Evolutionary conservation across 257 asterid genomes (phyloP), one percentile per base, ranked within the genome.

Genomic region (Fraxinus anomala): DNA sequence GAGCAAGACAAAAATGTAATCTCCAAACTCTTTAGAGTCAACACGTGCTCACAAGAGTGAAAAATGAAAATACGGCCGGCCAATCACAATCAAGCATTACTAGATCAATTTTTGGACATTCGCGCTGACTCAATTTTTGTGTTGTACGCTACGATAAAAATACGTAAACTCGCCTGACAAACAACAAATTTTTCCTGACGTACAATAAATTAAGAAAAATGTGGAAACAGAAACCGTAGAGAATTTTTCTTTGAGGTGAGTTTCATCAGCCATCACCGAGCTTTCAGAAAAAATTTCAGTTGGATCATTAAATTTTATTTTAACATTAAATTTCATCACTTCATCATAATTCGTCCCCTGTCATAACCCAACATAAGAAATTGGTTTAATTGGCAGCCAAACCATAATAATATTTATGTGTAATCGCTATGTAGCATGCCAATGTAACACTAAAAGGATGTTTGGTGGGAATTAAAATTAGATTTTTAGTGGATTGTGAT

Each of bases 141-240:
- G 11, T 37, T 37, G 42, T 37, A 37, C 42, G 2, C 42, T 37
- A 1, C 47, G 47, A 40, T 40, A 9, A 44, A 44, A 13, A 13
- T 44, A 13, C 3, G 6, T 3, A 14, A 14, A 14, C 6, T 47
- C 56, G n/a, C 56, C 6, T 47, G 4, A 16, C 59, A 14, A 7
- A 10, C 73, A 30, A 70, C 44, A 3, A 5, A 16, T 12, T 5
- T n/a, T 79, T 78, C 37, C 0, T 34, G 59, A 1, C 0, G 81
- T 80, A 80, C 86, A 80, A 66, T 5, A 17, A 74, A 1, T 17
- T 12, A 2, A 66, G 81, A 73, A 56, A 28, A 76, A 73, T 44
- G 82, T 56, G 74, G 10, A 65, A 19, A 80, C 13, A 21, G 59
- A 78, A 77, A 44, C 24, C 2, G 47, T 5, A 24, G 8, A 37